Conservation (phyloP, 768 basidiomycete genomes). For the Lactifluus echinatus region DNA sequence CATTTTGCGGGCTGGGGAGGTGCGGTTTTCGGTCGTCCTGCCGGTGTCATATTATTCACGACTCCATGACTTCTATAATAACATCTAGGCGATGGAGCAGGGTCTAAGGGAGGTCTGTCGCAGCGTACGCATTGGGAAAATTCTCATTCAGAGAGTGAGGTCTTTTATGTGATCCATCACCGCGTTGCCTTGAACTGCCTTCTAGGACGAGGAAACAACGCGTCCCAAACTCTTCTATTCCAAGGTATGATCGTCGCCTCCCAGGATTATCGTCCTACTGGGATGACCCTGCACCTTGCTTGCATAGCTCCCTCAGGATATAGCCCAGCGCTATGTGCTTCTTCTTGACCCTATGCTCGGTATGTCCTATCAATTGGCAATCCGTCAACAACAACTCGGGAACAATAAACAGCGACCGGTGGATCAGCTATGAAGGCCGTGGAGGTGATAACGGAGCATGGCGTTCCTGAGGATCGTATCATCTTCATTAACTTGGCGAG, state of each 20-base stretch:
- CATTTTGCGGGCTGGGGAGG: slow-evolving; percentile 90
- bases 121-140: slow-evolving; percentile 92
- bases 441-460: slow-evolving; percentile 85
- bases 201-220: slow-evolving; percentile 89
- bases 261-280: too few relatives aligned
- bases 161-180: not conserved
- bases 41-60: not conserved
- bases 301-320: slow-evolving; percentile 82
- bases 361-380: slow-evolving; percentile 29
- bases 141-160: slow-evolving; percentile 84
- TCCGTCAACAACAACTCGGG: slow-evolving; percentile 19
- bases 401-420: slow-evolving; percentile 60
- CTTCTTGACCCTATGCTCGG: slow-evolving; percentile 97
- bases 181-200: not conserved
- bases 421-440: slow-evolving; percentile 98
- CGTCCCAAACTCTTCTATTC: slow-evolving; percentile 90
- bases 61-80: too few relatives aligned
- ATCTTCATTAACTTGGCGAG: slow-evolving; percentile 88
- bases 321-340: slow-evolving; percentile 83
- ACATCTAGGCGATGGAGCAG: slow-evolving; percentile 85
- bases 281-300: not conserved
- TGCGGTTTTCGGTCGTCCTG: slow-evolving; percentile 25
- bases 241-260: slow-evolving; percentile 40
- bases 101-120: slow-evolving; percentile 94
- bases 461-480: slow-evolving; percentile 90